phyloP scores from a whole-genome alignment of 2,329 filamentous ascomycete species.

The Cercospora sp. region DNA sequence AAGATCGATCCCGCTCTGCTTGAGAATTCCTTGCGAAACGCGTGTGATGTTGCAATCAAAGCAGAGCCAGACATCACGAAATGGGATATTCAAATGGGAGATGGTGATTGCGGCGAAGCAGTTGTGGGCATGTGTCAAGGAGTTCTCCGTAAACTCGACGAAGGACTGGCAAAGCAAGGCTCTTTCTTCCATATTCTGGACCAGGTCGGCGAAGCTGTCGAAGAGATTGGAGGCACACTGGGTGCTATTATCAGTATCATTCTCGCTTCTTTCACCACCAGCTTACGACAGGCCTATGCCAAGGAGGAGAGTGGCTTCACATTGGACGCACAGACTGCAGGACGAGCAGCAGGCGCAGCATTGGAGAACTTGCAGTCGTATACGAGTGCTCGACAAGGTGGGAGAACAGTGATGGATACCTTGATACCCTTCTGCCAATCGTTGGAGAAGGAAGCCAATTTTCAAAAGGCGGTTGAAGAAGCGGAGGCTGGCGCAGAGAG shows the following conservation, averaged over 20 bases:
- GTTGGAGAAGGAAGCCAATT: conserved; percentile 30
- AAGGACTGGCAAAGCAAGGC: conserved; percentile 32
- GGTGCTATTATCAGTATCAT: conserved; percentile 42
- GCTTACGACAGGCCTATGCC: conserved; percentile 39
- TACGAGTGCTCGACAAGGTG: conserved; percentile 39
- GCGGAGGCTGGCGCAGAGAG: conserved; percentile 38
- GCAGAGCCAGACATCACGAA: conserved; percentile 64
- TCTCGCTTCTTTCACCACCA: conserved; percentile 43
- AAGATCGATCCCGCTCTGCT: conserved; percentile 34
- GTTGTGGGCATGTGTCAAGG: conserved; percentile 43
- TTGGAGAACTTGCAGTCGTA: conserved; percentile 47
- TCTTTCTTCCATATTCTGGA: conserved; percentile 39
- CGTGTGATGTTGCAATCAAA: conserved; percentile 51
- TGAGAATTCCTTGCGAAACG: conserved; percentile 43
- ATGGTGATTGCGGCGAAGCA: conserved; percentile 65
- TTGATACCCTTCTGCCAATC: conserved; percentile 43
- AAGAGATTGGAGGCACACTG: conserved; percentile 42
- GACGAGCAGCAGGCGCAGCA: conserved; percentile 40
- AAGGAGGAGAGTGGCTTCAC: conserved; percentile 26
- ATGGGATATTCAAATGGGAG: conserved; percentile 64
- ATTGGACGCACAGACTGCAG: conserved; percentile 30
- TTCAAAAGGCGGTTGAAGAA: conserved; percentile 36
- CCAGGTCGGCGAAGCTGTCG: conserved; percentile 38
- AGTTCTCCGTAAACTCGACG: conserved; percentile 36
- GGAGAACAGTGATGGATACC: conserved; percentile 42